A percentile compares a stretch with the other conserved stretches of the same genome.
These are phyloP conservation scores for Ehretia macrophylla DNA, from an alignment of 257 asterid genomes.

Conservation along the genomic window DNA sequence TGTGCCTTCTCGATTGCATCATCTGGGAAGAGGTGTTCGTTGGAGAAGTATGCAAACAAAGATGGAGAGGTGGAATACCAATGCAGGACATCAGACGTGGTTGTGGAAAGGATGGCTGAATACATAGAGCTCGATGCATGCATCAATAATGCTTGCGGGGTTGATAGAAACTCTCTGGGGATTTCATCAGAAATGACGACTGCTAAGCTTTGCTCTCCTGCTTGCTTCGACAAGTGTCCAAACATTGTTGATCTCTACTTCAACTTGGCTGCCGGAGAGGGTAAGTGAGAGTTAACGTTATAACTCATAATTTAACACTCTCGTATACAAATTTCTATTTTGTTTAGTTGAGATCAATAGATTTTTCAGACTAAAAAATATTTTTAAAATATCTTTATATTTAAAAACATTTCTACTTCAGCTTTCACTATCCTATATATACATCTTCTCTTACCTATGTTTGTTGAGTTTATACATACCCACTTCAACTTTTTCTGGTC, in stretches of 20 bases:
- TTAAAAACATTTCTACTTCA: too few species aligned
- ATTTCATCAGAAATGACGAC: slow-evolving; percentile 21
- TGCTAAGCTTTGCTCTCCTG: slow-evolving; percentile 19
- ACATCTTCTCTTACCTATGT: too few species aligned
- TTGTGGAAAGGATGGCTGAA: slow-evolving; percentile 20
- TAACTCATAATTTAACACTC: neutral
- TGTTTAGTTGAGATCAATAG: too few species aligned
- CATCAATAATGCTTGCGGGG: slow-evolving; percentile 28
- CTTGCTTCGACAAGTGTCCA: slow-evolving; percentile 26
- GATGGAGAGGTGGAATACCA: slow-evolving; percentile 7
- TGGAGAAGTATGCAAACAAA: slow-evolving; percentile 7
- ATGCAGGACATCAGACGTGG: slow-evolving; percentile 22
- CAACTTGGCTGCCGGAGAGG: slow-evolving; percentile 33
- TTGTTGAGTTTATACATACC: too few species aligned
- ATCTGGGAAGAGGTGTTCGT: slow-evolving; percentile 15
- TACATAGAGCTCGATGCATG: slow-evolving; percentile 23
- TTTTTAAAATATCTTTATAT: too few species aligned
- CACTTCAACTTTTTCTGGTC: too few species aligned
- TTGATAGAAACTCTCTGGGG: slow-evolving; percentile 18
- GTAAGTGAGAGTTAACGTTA: too few species aligned
- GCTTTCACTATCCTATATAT: too few species aligned
- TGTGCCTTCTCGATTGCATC: slow-evolving; percentile 26
- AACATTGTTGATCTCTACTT: slow-evolving; percentile 30
- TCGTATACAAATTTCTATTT: too few species aligned
- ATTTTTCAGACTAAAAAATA: too few species aligned